A percentile compares a stretch with the other conserved stretches of the same genome.
These are phyloP conservation scores for Gracilaria gracilis DNA, from an alignment of 23 red algal genomes.

Conservation along the genomic window DNA sequence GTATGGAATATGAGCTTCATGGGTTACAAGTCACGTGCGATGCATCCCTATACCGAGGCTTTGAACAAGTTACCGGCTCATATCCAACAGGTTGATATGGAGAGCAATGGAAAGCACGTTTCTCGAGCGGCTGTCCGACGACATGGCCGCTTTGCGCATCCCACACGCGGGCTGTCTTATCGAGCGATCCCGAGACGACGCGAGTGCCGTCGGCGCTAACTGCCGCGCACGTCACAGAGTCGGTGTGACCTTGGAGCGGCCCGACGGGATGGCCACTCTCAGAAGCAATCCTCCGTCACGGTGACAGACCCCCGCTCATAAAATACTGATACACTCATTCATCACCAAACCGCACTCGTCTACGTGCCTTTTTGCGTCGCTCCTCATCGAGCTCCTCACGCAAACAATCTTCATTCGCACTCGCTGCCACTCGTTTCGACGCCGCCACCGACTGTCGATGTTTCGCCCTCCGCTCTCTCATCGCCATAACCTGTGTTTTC, in stretches of 20 bases:
- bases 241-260: too few species aligned
- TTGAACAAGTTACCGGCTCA: constrained; percentile 92
- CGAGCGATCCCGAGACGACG: too few species aligned
- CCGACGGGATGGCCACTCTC: too few species aligned
- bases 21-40: constrained; percentile 82
- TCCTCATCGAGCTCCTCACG: background rate
- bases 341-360: constrained; percentile 27
- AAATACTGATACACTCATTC: too few species aligned
- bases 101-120: constrained; percentile 96
- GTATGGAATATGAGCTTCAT: constrained; percentile 98
- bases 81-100: too few species aligned
- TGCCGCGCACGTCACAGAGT: too few species aligned
- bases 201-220: too few species aligned
- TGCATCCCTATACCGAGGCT: constrained; percentile 95
- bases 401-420: background rate
- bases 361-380: background rate
- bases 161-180: too few species aligned
- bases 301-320: too few species aligned
- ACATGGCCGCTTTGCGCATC: too few species aligned
- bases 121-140: too few species aligned
- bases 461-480: background rate
- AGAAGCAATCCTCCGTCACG: too few species aligned
- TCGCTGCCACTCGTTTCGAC: background rate
- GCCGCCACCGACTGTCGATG: background rate
- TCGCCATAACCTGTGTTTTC: constrained; percentile 9